Evolutionary conservation across 352 stramenopile species (phyloP), one percentile per base, ranked within the genome.

Genomic region (Pythium utonaiense): DNA sequence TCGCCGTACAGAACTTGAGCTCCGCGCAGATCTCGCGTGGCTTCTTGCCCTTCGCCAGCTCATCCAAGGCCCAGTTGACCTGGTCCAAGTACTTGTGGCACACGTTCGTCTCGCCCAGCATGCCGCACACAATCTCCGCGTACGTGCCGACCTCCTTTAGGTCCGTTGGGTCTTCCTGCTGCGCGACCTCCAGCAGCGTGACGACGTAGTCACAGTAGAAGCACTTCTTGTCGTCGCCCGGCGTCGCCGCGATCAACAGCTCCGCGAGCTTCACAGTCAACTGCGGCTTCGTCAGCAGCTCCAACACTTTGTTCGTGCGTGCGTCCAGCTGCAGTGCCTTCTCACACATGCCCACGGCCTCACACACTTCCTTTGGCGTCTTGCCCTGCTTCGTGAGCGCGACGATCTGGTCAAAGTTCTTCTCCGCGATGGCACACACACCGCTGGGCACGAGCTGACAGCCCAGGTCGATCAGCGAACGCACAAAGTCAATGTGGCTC

Each of bases 71-170:
- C 14, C 66, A 73, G 48, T 89, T 80, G 10, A 92, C 41, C 44
- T 90, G 62, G 31, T 86, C 76, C 22, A 90, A 69, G 47, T 90
- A 90, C 59, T 73, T 47, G 55, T 92, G 83, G 38, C 80, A 92
- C 0, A 72, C 50, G 51, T 78, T 90, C 31, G 86, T 72, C 13
- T 73, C 60, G 28, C 80, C 78, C 6, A 92, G 67, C 55, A 88
- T 77, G 64, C 78, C 72, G 45, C 83, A 92, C 28, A 92, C 86
- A 75, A 92, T 81, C 48, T 92, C 83, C 0, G 80, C 80, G 31
- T 85, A 88, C 58, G 71, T 48, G 1, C 82, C 80, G 9, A 92
- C 68, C 57, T 86, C 53, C 34, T 74, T 57, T 14, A 92, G 71
- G 44, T 89, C 67, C 1, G 78, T 60, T 3, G 75, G 66, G 38